Percentiles rank a stretch among this genome's conserved stretches.
phyloP scores from a whole-genome alignment of 805 yeast species.

The Pichia sporocuriosa region DNA sequence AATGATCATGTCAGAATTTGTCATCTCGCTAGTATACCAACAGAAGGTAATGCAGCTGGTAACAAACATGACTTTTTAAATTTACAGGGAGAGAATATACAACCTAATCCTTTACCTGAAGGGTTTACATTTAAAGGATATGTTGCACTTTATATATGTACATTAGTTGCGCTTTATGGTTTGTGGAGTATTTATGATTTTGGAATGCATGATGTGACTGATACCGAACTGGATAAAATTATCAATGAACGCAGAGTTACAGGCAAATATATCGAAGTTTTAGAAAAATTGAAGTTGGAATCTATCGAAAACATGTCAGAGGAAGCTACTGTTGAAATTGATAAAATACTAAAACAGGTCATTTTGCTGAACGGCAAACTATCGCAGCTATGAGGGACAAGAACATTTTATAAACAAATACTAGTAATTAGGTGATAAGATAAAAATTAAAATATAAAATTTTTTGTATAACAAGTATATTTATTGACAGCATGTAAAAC shows the following conservation, averaged over 20 bases:
- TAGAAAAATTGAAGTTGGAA: conserved; percentile 1
- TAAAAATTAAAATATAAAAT: not conserved
- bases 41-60: conserved; percentile 72
- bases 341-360: conserved; percentile 2
- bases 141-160: conserved; percentile 50
- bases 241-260: conserved; percentile 16
- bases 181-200: conserved; percentile 50
- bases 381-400: not conserved
- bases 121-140: conserved; percentile 73
- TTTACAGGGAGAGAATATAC: conserved; percentile 53
- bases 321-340: not conserved
- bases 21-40: conserved; percentile 36
- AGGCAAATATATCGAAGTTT: conserved; percentile 7
- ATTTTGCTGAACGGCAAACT: conserved; percentile 1
- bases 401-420: not conserved
- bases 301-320: not conserved
- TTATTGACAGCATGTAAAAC: too few species aligned
- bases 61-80: conserved; percentile 46
- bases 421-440: not conserved
- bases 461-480: too few species aligned
- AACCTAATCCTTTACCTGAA: conserved; percentile 54
- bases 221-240: conserved; percentile 20
- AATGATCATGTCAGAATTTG: conserved; percentile 47
- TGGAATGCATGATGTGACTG: conserved; percentile 57
- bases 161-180: conserved; percentile 53